Evolutionary conservation across 148 eudicot genomes (phyloP).

Genomic region (Diospyros lotus): DNA sequence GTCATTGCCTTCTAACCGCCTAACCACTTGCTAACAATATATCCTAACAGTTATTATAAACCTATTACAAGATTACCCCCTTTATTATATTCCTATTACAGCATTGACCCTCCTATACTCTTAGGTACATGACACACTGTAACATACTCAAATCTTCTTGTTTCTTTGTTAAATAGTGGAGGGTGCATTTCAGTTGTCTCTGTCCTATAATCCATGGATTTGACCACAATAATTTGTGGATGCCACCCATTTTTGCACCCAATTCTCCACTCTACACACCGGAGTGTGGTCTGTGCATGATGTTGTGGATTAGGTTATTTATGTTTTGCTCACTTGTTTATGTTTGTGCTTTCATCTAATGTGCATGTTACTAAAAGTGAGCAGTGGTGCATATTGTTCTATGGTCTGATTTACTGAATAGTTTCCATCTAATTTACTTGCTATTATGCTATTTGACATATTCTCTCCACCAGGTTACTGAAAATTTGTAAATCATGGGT

Average conservation of each 20-base stretch:
- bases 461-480: constrained; percentile 24
- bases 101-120: too few species aligned
- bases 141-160: too few species aligned
- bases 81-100: too few species aligned
- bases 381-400: not conserved
- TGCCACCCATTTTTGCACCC: not conserved
- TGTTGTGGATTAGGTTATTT: not conserved
- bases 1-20: too few species aligned
- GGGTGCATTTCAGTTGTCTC: too few species aligned
- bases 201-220: not conserved
- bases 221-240: not conserved
- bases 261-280: not conserved
- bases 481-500: constrained; percentile 42
- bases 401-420: not conserved
- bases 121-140: too few species aligned
- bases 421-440: constrained; percentile 4
- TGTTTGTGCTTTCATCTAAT: not conserved
- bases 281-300: not conserved
- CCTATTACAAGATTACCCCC: too few species aligned
- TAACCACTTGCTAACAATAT: too few species aligned
- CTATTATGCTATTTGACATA: not conserved
- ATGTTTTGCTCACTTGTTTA: not conserved
- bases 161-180: too few species aligned
- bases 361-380: constrained; percentile 1
- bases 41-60: too few species aligned